Conservation (phyloP, 768 basidiomycete species). For the Boletus sp. region DNA sequence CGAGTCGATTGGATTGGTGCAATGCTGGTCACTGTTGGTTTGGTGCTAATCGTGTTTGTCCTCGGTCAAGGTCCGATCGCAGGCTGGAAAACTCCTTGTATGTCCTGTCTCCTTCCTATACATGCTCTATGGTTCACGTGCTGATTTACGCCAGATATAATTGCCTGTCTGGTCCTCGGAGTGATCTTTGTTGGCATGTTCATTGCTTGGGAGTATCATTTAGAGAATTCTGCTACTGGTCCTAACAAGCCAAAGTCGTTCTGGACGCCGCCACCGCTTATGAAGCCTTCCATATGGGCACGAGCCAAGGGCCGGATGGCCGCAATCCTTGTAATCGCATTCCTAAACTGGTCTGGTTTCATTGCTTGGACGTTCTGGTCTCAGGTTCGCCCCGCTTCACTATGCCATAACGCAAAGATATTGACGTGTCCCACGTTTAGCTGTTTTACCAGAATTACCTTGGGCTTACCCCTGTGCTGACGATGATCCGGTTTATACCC, state of each 20-base stretch:
- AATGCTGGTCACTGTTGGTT: conserved; percentile 57
- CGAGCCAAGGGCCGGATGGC: conserved; percentile 62
- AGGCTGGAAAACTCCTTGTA: conserved; percentile 62
- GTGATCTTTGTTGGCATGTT: conserved; percentile 56
- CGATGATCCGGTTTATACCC: conserved; percentile 67
- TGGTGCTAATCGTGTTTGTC: conserved; percentile 71
- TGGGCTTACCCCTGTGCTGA: conserved; percentile 50
- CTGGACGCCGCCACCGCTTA: conserved; percentile 56
- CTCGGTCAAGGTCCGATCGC: conserved; percentile 67
- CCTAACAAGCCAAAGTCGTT: conserved; percentile 22
- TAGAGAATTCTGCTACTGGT: conserved; percentile 40
- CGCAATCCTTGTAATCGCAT: conserved; percentile 61
- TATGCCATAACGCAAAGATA: background rate
- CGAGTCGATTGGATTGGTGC: conserved; percentile 81
- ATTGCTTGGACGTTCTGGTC: conserved; percentile 52
- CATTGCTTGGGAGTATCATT: conserved; percentile 61
- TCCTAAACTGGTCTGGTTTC: conserved; percentile 63
- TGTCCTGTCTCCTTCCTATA: conserved; percentile 13
- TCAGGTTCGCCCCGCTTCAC: conserved; percentile 29
- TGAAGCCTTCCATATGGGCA: conserved; percentile 61
- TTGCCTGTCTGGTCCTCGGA: conserved; percentile 63
- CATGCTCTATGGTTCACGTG: conserved; percentile 21
- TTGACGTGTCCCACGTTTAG: conserved; percentile 31
- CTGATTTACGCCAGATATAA: conserved; percentile 51
- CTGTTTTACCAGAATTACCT: conserved; percentile 72